These are phyloP conservation scores for Tolypocladium album DNA, from an alignment of 2,329 filamentous ascomycete species.

Conservation along the genomic window DNA sequence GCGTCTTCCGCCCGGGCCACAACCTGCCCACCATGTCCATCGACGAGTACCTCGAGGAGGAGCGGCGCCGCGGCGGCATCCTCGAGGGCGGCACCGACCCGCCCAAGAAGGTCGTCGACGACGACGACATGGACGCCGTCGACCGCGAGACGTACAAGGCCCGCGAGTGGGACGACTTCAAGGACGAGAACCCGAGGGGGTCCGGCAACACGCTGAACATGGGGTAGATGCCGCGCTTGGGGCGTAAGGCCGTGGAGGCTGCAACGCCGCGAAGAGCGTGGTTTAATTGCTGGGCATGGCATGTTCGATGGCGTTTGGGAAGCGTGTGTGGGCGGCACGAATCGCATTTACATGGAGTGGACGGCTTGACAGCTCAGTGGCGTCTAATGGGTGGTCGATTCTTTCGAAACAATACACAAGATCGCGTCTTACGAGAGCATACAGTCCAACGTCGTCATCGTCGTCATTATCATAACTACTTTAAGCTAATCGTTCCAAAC, in stretches of 20 bases:
- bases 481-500: background rate
- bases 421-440: background rate
- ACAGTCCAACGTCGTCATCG: background rate
- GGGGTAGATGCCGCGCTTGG: slow-evolving; percentile 26
- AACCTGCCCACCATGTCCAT: slow-evolving; percentile 96
- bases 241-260: background rate
- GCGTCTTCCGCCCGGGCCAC: slow-evolving; percentile 84
- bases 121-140: slow-evolving; percentile 80
- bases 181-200: slow-evolving; percentile 77
- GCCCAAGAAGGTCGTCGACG: slow-evolving; percentile 62
- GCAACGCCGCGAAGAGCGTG: too few relatives aligned
- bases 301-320: background rate
- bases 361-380: background rate
- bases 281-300: background rate
- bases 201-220: slow-evolving; percentile 76
- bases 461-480: too few relatives aligned
- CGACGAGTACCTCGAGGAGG: slow-evolving; percentile 94
- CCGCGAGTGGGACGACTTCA: slow-evolving; percentile 89
- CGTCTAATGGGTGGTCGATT: background rate
- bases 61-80: slow-evolving; percentile 72
- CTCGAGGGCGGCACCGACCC: slow-evolving; percentile 82
- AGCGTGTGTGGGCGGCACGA: background rate
- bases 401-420: background rate
- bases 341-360: background rate
- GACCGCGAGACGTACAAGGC: slow-evolving; percentile 91